Conservation (phyloP, 352 stramenopile species). For the Pythium aristosporum region DNA sequence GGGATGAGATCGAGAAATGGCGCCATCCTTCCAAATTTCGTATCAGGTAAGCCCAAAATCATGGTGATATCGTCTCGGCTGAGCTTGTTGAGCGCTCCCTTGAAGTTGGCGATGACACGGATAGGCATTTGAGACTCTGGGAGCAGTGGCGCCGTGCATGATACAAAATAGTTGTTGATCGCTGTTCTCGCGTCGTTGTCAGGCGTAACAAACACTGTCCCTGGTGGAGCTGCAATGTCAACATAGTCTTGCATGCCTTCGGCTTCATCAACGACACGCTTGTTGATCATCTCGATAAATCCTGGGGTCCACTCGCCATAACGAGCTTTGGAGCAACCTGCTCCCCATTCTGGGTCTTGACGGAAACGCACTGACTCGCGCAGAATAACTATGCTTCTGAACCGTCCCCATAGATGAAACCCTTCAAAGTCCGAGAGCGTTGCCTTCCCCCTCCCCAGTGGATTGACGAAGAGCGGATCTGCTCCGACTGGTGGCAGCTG, state of each 20-base stretch:
- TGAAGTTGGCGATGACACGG: conserved; percentile 12
- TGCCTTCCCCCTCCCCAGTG: neutral
- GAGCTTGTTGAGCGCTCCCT: conserved; percentile 10
- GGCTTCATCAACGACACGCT: too few species aligned
- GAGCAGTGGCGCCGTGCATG: conserved; percentile 11
- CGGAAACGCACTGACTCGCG: conserved; percentile 22
- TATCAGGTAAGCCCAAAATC: conserved; percentile 15
- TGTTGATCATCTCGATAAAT: too few species aligned
- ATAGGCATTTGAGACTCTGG: neutral
- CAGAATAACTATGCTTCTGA: conserved; percentile 16
- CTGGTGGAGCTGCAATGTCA: too few species aligned
- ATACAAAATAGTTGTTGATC: conserved; percentile 1
- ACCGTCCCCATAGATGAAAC: conserved; percentile 11
- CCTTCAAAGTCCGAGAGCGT: neutral
- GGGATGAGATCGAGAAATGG: conserved; percentile 14
- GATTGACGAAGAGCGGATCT: neutral
- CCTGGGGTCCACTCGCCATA: neutral
- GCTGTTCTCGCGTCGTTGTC: conserved; percentile 8
- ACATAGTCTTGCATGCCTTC: too few species aligned
- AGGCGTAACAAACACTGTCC: conserved; percentile 6
- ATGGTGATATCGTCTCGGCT: conserved; percentile 1
- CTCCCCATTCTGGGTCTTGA: conserved; percentile 30
- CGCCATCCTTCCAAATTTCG: conserved; percentile 15
- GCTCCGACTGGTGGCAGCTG: conserved; percentile 2
- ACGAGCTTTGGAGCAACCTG: conserved; percentile 26